Evolutionary conservation across 495 filamentous ascomycete genomes (phyloP), one percentile per base, ranked within the genome.

Genomic region (Talaromyces proteolyticus): DNA sequence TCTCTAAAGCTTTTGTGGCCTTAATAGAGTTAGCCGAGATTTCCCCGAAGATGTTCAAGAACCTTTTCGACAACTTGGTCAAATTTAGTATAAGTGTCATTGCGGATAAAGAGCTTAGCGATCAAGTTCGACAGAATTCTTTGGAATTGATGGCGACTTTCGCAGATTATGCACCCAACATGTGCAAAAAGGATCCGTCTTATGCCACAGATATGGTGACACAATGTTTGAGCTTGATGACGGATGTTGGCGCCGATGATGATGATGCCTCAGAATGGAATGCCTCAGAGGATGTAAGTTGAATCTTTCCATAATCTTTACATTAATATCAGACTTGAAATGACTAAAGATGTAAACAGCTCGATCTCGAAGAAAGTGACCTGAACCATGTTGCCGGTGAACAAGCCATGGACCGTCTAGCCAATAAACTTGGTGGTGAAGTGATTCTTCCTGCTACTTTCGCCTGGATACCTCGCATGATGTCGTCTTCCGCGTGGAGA

Each of bases 91-190:
- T 96, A 49, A 87, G 86, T 6, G 89, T 97, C 26, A 85, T 99
- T 55, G 88, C 93, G 57, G 92, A 97, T 57, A 97, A 96, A 72
- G 93, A 96, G 45, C 77, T 97, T 23, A 86, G 78, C 42, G 90
- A 97, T 62, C 78, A 89, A 50, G 85, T 91, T 44, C 80, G 94
- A 53, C 94, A 99, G 64, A 97, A 96, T 62, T 87, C 94, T 2
- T 70, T 99, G 48, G 94, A 99, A 60, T 76, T 99, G 40, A 95
- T 99, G 86, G 92, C 91, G 22, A 99, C 94, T 1, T 99, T 99
- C 68, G 93, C 94, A 52, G 94, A 99, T 57, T 91, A 93, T 55
- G 85, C 85, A 1, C 88, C 94, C 10, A 80, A 83, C 22, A 95
- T 96, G 85, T 97, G 93, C 74, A 85, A 82, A 65, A 97, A 96